Evolutionary conservation across 768 basidiomycete species (phyloP).

Genomic region (Pisolithus microcarpus): DNA sequence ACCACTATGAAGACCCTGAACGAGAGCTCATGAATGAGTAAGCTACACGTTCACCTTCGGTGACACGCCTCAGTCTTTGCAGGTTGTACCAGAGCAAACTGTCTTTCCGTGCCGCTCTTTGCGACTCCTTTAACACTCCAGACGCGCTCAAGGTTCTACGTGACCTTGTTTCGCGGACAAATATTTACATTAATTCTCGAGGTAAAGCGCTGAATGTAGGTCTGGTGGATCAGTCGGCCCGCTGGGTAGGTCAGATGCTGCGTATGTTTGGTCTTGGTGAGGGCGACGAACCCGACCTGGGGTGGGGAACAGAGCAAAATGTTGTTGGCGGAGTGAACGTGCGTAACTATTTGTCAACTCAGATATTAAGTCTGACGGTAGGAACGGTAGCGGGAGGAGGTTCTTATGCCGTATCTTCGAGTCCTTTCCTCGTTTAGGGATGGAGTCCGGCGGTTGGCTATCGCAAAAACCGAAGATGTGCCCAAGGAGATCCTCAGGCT

Average conservation of each 20-base stretch:
- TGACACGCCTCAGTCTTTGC: slow-evolving; percentile 7
- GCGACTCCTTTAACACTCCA: slow-evolving; percentile 97
- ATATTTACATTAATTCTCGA: slow-evolving; percentile 76
- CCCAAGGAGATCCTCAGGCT: slow-evolving; percentile 77
- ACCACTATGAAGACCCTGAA: slow-evolving; percentile 63
- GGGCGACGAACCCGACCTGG: slow-evolving; percentile 58
- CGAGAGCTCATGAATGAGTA: slow-evolving; percentile 61
- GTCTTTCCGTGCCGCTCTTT: slow-evolving; percentile 78
- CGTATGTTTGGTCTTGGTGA: slow-evolving; percentile 77
- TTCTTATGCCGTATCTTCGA: slow-evolving; percentile 84
- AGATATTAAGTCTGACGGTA: not conserved
- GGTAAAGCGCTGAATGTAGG: slow-evolving; percentile 52
- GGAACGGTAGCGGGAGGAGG: slow-evolving; percentile 63
- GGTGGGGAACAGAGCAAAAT: slow-evolving; percentile 73
- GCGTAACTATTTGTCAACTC: slow-evolving; percentile 29
- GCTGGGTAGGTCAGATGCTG: slow-evolving; percentile 69
- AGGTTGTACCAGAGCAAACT: slow-evolving; percentile 73
- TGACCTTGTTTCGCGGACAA: slow-evolving; percentile 77
- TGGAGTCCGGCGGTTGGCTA: slow-evolving; percentile 75
- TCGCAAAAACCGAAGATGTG: slow-evolving; percentile 56
- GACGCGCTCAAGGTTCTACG: slow-evolving; percentile 67
- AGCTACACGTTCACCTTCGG: slow-evolving; percentile 9
- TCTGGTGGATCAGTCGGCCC: slow-evolving; percentile 55
- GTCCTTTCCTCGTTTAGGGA: slow-evolving; percentile 88
- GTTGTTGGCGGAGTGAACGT: slow-evolving; percentile 33